Conservation (phyloP, 208 protist genomes). For the Wallacemonas collosoma region DNA sequence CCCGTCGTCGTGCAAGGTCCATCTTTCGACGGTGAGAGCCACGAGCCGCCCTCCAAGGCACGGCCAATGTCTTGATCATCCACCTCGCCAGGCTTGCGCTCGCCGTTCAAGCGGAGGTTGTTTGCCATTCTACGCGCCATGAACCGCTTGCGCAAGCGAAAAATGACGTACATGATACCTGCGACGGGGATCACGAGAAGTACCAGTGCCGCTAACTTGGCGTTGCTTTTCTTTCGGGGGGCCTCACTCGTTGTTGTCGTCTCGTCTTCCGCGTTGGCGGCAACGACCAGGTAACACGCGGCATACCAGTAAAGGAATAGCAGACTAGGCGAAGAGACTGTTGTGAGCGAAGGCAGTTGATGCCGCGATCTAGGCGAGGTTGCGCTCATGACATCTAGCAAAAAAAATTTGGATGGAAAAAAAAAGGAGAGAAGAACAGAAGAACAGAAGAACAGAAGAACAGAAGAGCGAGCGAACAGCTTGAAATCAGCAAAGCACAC, state of each 20-base stretch:
- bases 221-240: slow-evolving; percentile 19
- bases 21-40: slow-evolving; percentile 24
- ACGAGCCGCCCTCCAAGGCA: slow-evolving; percentile 43
- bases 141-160: slow-evolving; percentile 37
- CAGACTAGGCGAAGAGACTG: neutral
- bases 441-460: slow-evolving; percentile 12
- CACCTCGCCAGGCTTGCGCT: slow-evolving; percentile 42
- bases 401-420: neutral
- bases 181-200: slow-evolving; percentile 48
- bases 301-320: neutral
- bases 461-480: neutral
- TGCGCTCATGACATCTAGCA: neutral
- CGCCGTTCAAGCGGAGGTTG: slow-evolving; percentile 50
- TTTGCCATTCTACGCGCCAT: slow-evolving; percentile 31
- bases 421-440: slow-evolving; percentile 18
- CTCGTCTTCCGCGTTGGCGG: neutral
- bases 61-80: slow-evolving; percentile 55
- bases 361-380: neutral
- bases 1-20: neutral
- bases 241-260: slow-evolving; percentile 8
- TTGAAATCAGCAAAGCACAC: too few species aligned
- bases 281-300: neutral
- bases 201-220: slow-evolving; percentile 35
- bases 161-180: slow-evolving; percentile 24
- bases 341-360: neutral